phyloP scores from a whole-genome alignment of 2,329 filamentous ascomycete genomes.

The Penicillium sp. region DNA sequence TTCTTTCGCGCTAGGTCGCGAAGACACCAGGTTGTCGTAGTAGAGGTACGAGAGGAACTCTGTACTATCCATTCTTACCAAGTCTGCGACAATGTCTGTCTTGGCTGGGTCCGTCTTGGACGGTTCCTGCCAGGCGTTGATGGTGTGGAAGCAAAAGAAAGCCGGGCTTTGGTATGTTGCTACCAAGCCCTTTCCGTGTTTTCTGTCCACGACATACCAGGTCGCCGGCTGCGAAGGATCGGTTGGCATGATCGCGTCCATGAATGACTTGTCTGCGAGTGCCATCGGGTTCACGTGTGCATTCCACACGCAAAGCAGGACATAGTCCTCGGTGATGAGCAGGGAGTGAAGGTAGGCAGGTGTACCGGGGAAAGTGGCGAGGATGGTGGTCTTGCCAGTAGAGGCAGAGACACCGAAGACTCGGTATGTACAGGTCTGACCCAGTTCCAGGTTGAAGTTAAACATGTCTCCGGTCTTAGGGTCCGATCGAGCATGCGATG shows the following conservation, averaged over 20 bases:
- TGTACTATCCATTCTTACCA: conserved; percentile 63
- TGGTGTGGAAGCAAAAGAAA: conserved; percentile 76
- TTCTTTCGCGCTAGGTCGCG: conserved; percentile 50
- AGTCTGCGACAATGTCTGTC: conserved; percentile 64
- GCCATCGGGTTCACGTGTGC: conserved; percentile 58
- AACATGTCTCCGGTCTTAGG: conserved; percentile 72
- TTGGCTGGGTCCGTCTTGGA: conserved; percentile 32
- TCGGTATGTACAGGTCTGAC: conserved; percentile 61
- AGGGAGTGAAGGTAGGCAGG: conserved; percentile 82
- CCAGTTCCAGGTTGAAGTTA: conserved; percentile 78
- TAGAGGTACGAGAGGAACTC: conserved; percentile 69
- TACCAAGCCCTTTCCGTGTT: conserved; percentile 63
- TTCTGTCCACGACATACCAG: conserved; percentile 76
- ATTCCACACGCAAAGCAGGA: conserved; percentile 73
- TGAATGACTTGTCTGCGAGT: conserved; percentile 37
- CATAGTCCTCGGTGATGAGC: conserved; percentile 69
- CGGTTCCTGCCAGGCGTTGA: conserved; percentile 73
- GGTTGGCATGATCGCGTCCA: conserved; percentile 68
- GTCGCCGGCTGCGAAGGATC: conserved; percentile 57
- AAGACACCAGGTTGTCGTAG: conserved; percentile 66
- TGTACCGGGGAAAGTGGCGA: conserved; percentile 63
- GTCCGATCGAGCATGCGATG: conserved; percentile 71
- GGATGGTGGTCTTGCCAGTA: conserved; percentile 67
- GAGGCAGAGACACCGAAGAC: conserved; percentile 66
- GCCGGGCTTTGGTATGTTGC: conserved; percentile 67